Evolutionary conservation across 2,329 filamentous ascomycete species (phyloP).

Genomic region (Beauveria scarabaeidicola): DNA sequence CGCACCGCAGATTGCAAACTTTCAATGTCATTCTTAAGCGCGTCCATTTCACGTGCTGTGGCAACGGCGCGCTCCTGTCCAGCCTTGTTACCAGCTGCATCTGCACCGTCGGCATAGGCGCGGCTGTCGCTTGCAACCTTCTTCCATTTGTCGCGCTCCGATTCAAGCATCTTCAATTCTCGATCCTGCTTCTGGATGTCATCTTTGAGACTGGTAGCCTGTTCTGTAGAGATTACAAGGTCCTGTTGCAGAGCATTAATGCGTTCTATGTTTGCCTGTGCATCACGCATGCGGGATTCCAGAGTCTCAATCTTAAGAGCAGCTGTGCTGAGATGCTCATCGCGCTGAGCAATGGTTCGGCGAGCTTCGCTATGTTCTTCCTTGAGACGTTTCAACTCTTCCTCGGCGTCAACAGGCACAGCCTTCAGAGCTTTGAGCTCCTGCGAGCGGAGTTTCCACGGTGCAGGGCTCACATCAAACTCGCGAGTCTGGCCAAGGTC

Average conservation of each 20-base stretch:
- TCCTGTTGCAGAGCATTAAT: conserved; percentile 57
- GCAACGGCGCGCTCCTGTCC: conserved; percentile 60
- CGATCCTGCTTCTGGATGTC: conserved; percentile 60
- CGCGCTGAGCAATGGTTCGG: conserved; percentile 60
- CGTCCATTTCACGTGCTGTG: conserved; percentile 64
- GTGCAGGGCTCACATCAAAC: conserved; percentile 66
- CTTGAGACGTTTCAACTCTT: conserved; percentile 71
- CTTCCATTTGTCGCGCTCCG: conserved; percentile 62
- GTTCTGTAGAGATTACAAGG: conserved; percentile 44
- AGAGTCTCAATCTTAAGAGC: conserved; percentile 91
- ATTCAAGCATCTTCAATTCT: conserved; percentile 55
- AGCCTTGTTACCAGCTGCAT: conserved; percentile 43
- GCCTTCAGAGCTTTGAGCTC: conserved; percentile 77
- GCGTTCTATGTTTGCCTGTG: conserved; percentile 63
- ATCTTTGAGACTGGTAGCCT: conserved; percentile 47
- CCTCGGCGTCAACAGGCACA: conserved; percentile 72
- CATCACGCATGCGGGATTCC: conserved; percentile 78
- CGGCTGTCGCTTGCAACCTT: conserved; percentile 57
- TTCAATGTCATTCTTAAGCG: conserved; percentile 59
- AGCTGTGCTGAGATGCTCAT: conserved; percentile 77
- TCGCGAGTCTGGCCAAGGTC: conserved; percentile 67
- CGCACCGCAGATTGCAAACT: conserved; percentile 56
- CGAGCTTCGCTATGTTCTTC: conserved; percentile 74
- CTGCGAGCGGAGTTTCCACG: conserved; percentile 76
- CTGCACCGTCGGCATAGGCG: conserved; percentile 44